These are phyloP conservation scores for Scheffersomyces spartinae DNA, from an alignment of 805 yeast species.

Conservation along the genomic window DNA sequence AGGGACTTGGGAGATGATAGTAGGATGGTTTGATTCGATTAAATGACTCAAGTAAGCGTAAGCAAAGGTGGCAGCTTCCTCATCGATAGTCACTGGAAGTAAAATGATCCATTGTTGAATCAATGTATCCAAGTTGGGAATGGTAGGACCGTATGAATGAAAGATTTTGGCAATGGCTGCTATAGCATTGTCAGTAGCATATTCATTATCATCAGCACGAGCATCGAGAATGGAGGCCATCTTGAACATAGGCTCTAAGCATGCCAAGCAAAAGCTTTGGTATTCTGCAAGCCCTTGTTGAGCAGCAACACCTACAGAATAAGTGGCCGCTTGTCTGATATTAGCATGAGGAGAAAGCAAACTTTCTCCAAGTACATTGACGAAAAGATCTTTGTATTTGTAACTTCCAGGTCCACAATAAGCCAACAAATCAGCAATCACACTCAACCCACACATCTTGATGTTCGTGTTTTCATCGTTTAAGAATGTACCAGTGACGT, in stretches of 20 bases:
- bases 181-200: conserved; percentile 79
- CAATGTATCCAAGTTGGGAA: conserved; percentile 53
- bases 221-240: conserved; percentile 71
- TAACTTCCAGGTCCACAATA: conserved; percentile 61
- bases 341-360: conserved; percentile 56
- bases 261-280: conserved; percentile 50
- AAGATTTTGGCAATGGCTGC: conserved; percentile 79
- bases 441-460: conserved; percentile 68
- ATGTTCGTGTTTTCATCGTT: conserved; percentile 57
- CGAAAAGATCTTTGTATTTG: conserved; percentile 52
- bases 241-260: conserved; percentile 66
- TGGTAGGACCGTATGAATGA: conserved; percentile 43
- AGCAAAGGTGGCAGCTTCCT: conserved; percentile 78
- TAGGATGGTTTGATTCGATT: conserved; percentile 51
- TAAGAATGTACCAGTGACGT: conserved; percentile 50
- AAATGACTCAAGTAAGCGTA: conserved; percentile 66
- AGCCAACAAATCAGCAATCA: conserved; percentile 72
- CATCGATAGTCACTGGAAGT: conserved; percentile 75
- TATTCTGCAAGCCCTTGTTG: conserved; percentile 62
- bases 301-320: conserved; percentile 77
- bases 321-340: conserved; percentile 80
- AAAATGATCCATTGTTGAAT: conserved; percentile 69
- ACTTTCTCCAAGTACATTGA: conserved; percentile 53
- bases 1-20: conserved; percentile 47
- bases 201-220: conserved; percentile 70